Conservation (phyloP, 139 green algal genomes). For the Closterium sp. region DNA sequence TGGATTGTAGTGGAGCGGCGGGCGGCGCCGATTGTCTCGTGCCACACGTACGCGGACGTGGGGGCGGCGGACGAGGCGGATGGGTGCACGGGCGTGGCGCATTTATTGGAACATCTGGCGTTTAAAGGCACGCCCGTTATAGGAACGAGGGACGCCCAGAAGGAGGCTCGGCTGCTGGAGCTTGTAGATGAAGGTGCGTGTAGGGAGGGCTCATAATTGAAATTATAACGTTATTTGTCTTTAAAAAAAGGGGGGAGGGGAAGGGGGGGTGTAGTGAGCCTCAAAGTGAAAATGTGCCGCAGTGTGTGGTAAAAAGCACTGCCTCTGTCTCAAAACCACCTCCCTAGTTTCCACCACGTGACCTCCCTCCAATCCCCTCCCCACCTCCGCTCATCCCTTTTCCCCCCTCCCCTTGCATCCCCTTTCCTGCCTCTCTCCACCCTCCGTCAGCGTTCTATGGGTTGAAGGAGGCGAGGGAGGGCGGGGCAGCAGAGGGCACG, state of each 20-base stretch:
- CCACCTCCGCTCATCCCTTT: too few species aligned
- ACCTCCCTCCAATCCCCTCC: too few species aligned
- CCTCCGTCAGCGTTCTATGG: constrained; percentile 61
- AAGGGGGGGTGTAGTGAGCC: too few species aligned
- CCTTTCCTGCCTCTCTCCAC: background rate
- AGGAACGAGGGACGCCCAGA: constrained; percentile 55
- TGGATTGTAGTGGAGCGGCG: constrained; percentile 78
- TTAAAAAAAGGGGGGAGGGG: too few species aligned
- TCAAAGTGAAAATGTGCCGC: background rate
- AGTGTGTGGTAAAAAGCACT: background rate
- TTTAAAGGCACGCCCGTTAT: constrained; percentile 54
- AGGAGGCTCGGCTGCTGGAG: constrained; percentile 67
- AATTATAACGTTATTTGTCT: too few species aligned
- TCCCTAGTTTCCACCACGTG: too few species aligned
- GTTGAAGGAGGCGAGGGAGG: constrained; percentile 50
- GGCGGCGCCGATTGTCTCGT: constrained; percentile 69
- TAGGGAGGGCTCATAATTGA: too few species aligned
- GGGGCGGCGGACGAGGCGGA: constrained; percentile 74
- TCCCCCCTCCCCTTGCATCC: background rate
- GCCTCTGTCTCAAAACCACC: background rate
- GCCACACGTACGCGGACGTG: constrained; percentile 74
- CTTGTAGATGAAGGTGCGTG: constrained; percentile 62
- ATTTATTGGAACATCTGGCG: constrained; percentile 78
- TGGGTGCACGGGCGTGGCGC: constrained; percentile 75
- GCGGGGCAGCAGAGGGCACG: background rate